Conservation (phyloP, 257 asterid genomes). For the Solanum corneliomulleri region DNA sequence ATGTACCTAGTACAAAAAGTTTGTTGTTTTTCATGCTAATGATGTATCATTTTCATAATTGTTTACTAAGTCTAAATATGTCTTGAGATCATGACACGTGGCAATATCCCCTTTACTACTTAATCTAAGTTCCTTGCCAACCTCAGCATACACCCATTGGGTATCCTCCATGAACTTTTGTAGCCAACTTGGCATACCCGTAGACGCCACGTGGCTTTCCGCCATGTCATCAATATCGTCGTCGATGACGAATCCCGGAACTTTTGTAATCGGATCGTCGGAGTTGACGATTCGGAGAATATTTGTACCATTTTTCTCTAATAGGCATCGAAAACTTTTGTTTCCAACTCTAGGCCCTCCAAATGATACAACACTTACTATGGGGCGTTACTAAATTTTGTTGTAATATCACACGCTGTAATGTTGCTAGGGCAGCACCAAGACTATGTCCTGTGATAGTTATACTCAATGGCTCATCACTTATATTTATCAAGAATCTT, state of each 20-base stretch:
- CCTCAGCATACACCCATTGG: slow-evolving; percentile 78
- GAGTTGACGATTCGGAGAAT: slow-evolving; percentile 69
- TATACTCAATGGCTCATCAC: slow-evolving; percentile 57
- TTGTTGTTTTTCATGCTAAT: background rate
- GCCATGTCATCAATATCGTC: background rate
- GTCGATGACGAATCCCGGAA: slow-evolving; percentile 54
- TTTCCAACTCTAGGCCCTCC: slow-evolving; percentile 90
- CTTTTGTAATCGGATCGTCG: slow-evolving; percentile 61
- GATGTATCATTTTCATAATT: background rate
- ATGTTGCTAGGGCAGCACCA: slow-evolving; percentile 85
- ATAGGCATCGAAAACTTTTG: slow-evolving; percentile 31
- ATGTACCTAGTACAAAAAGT: background rate
- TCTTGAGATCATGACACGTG: slow-evolving; percentile 73
- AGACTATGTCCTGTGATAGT: slow-evolving; percentile 93
- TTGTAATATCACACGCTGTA: slow-evolving; percentile 70
- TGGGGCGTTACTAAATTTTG: slow-evolving; percentile 42
- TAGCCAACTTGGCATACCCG: slow-evolving; percentile 37
- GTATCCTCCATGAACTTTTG: slow-evolving; percentile 44
- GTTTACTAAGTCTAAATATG: slow-evolving; percentile 59
- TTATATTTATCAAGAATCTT: slow-evolving; percentile 33
- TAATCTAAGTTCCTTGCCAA: slow-evolving; percentile 65
- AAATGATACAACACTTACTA: slow-evolving; percentile 83
- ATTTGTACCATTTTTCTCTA: slow-evolving; percentile 54
- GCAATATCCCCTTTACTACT: slow-evolving; percentile 52
- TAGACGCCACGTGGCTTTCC: background rate